Evolutionary conservation across 257 asterid genomes (phyloP), one percentile per base, ranked within the genome.

Genomic region (Nicotiana attenuata): DNA sequence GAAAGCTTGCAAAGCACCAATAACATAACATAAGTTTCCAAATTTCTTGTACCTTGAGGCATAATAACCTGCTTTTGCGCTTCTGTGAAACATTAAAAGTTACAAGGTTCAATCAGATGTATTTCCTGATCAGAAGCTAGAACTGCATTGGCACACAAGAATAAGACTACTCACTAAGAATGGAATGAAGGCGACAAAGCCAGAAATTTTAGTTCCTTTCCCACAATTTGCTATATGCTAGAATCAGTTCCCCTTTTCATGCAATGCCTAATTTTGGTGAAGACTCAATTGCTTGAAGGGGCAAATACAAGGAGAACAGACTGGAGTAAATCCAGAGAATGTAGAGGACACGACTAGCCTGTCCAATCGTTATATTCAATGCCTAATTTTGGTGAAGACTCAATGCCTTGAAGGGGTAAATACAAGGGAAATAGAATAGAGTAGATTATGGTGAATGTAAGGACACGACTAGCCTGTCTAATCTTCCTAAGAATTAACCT

Each of bases 11-110:
- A 94, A 85, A 87, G 97, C 91, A 81, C 98, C 97, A 80, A 94
- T 92, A 65, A 94, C 97, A 80, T 94, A 94, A 78, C 98, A 94
- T 45, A 93, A 86, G 85, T 93, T 94, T 77, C 98, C 97, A 53
- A 92, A 94, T 81, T 88, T 92, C 89, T 93, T 93, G 94, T 94
- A 94, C 86, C 91, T 88, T 80, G 97, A 90, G 80, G 98, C 95
- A 85, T 89, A 89, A 81, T 91, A 93, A 85, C 98, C 98, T 63
- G 98, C 98, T 89, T 93, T 93, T 16, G 98, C 97, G 81, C 97
- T 94, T 90, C 98, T 94, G 89, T 84, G 83, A 63, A 81, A 79
- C 79, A 81, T 66, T 7, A 78, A 81, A 53, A 22, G 60, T 47
- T 14, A 59, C 52, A 3, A 29, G 28, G 26, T 20, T 76, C 77